Evolutionary conservation across 169 alveolate genomes (phyloP), one percentile per base, ranked within the genome.

Genomic region (Cardiosporidium cionae): DNA sequence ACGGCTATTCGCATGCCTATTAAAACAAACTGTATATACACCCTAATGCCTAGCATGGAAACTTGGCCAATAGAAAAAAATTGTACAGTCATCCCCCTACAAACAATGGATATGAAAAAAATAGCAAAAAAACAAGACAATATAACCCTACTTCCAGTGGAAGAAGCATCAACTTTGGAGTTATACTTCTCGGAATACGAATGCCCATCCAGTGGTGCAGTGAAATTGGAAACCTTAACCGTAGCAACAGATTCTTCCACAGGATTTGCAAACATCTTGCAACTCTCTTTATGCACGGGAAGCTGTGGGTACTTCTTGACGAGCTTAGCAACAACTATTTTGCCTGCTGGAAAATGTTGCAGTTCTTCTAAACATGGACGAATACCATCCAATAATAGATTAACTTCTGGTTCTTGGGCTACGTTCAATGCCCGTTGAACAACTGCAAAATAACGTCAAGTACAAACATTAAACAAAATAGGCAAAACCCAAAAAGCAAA

Each of bases 401-500:
- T 44, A 44, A 44, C 27, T 44, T 44, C 58, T 16, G 58, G 58
- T n/a, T 44, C 58, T 44, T 44, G 16, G n/a, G 4, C 87, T 37
- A 78, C 65, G 64, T 34, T 52, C 80, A 78, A 64, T 1, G 86
- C 84, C 2, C 86, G 29, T 65, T 78, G 86, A 31, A 78, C 80
- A 37, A 78, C 76, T 66, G 72, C 3, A 66, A 33, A 9, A 63
- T 16, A 63, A 16, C 66, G 16, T 16, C 58, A 9, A n/a, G 58
- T 16, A n/a, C 58, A n/a, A 44, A n/a, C 58, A 9, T 44, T 44
- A 16, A 9, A 16, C 58, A 44, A 9, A 44, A n/a, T n/a, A 9
- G 58, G n/a, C 16, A n/a, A 9, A 9, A n/a, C 58, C n/a, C 58
- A 44, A 9, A 44, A 9, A 44, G 58, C n/a, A 16, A 44, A 44